Evolutionary conservation across 192 early-diverging fungal genomes (phyloP).

Genomic region (Martensiomyces pterosporus): DNA sequence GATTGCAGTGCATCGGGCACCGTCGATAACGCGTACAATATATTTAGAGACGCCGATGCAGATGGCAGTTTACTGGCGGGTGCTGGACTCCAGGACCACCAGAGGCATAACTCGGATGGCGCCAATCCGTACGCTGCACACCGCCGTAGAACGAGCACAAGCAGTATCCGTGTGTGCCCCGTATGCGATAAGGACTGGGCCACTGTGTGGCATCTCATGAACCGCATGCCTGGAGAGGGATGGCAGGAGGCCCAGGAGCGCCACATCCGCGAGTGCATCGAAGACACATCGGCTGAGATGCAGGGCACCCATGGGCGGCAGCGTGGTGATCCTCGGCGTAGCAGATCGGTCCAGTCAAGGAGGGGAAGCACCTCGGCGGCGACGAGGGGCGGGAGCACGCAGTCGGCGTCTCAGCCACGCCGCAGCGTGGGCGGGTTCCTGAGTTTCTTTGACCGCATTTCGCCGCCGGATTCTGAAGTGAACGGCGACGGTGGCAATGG

Average conservation of each 20-base stretch:
- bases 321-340: constrained; percentile 3
- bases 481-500: too few relatives aligned
- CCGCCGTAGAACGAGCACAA: constrained; percentile 14
- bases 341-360: constrained; percentile 8
- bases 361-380: background rate
- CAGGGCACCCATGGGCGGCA: constrained; percentile 25
- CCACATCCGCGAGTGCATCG: constrained; percentile 38
- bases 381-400: background rate
- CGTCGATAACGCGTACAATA: constrained; percentile 31
- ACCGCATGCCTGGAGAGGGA: constrained; percentile 35
- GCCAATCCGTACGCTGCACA: too few relatives aligned
- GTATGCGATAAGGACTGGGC: constrained; percentile 44
- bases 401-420: constrained; percentile 6
- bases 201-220: constrained; percentile 25
- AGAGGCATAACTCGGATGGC: too few relatives aligned
- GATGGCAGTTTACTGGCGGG: too few relatives aligned
- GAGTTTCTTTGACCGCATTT: constrained; percentile 23
- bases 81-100: too few relatives aligned
- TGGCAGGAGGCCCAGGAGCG: constrained; percentile 51
- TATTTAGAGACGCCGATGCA: constrained; percentile 8
- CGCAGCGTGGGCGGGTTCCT: constrained; percentile 22
- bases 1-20: constrained; percentile 10
- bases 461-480: constrained; percentile 2
- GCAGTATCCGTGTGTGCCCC: constrained; percentile 35
- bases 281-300: constrained; percentile 38